These are phyloP conservation scores for Ceratocystis alfenasii DNA, from an alignment of 2,329 filamentous ascomycete species.

Conservation along the genomic window DNA sequence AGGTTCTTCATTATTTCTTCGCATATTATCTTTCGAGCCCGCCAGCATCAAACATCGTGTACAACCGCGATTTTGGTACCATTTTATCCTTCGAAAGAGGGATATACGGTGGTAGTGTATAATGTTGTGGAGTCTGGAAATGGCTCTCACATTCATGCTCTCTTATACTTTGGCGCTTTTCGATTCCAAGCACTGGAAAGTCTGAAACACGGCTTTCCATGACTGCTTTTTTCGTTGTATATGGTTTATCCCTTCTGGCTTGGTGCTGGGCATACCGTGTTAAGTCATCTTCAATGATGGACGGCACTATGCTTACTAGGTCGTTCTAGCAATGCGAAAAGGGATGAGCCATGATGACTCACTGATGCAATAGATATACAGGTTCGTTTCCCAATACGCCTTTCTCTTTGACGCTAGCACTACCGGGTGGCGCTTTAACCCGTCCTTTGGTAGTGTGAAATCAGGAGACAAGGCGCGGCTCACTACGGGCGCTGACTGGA, in stretches of 20 bases:
- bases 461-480: constrained; percentile 38
- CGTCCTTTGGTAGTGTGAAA: constrained; percentile 7
- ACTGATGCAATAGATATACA: constrained; percentile 19
- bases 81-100: background rate
- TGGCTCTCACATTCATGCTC: background rate
- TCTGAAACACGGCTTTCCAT: constrained; percentile 8
- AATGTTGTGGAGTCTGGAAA: background rate
- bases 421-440: background rate
- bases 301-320: background rate
- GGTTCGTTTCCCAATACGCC: constrained; percentile 22
- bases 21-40: background rate
- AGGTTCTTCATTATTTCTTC: constrained; percentile 22
- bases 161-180: background rate
- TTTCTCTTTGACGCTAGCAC: background rate
- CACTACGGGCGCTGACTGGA: constrained; percentile 69
- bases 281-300: constrained; percentile 5
- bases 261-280: background rate
- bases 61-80: background rate
- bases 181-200: background rate
- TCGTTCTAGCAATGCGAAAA: background rate
- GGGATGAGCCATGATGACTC: background rate
- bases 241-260: background rate
- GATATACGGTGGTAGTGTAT: background rate
- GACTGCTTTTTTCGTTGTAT: background rate
- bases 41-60: background rate